A percentile compares a stretch with the other conserved stretches of the same genome.
These are phyloP conservation scores for Lactifluus hygrophoroides DNA, from an alignment of 768 basidiomycete species.

Conservation along the genomic window DNA sequence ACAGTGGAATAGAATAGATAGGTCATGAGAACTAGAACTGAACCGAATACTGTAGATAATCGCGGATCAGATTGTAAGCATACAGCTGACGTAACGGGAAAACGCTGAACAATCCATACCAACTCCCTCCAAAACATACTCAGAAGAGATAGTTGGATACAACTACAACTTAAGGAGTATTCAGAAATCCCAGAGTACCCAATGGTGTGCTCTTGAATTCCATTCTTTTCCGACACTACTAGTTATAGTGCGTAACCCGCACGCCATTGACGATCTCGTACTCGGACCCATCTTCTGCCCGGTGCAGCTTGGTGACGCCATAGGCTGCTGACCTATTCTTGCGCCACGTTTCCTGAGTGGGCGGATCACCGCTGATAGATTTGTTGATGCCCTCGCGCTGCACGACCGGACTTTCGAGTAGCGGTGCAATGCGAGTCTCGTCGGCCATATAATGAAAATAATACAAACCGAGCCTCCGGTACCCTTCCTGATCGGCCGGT, in stretches of 20 bases:
- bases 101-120: too few species aligned
- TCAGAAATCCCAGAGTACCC: neutral
- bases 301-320: constrained; percentile 26
- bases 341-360: constrained; percentile 28
- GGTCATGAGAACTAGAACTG: too few species aligned
- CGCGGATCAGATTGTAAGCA: too few species aligned
- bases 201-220: neutral
- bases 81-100: too few species aligned
- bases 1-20: too few species aligned
- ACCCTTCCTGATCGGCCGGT: constrained; percentile 29
- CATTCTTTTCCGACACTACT: neutral
- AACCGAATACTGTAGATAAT: too few species aligned
- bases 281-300: constrained; percentile 27
- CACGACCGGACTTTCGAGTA: constrained; percentile 28
- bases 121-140: too few species aligned
- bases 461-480: constrained; percentile 29
- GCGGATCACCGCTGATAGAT: constrained; percentile 23
- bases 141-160: neutral
- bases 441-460: constrained; percentile 31
- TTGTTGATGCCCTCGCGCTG: constrained; percentile 27
- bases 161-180: neutral
- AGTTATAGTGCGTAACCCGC: constrained; percentile 30
- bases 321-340: constrained; percentile 27
- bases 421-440: constrained; percentile 25
- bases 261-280: constrained; percentile 29